Conservation (phyloP, 2,329 filamentous ascomycete species). For the Xylaria sp. region DNA sequence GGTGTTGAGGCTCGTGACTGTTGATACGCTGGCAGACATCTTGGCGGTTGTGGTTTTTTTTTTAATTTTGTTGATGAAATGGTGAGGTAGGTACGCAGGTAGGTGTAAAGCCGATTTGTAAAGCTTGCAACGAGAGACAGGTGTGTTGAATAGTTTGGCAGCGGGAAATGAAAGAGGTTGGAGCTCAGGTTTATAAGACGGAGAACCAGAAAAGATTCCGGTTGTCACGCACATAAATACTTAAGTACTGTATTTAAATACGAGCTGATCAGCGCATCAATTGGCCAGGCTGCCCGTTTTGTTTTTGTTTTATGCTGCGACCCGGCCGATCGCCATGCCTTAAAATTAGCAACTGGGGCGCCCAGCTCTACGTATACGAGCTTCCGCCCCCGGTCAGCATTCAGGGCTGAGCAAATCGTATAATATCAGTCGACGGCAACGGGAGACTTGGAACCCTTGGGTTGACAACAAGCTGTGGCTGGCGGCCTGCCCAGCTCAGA, state of each 20-base stretch:
- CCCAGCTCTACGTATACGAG: constrained; percentile 14
- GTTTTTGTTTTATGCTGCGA: constrained; percentile 15
- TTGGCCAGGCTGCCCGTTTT: not conserved
- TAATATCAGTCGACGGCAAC: too few species aligned
- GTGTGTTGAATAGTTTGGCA: not conserved
- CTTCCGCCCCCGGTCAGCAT: not conserved
- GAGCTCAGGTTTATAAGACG: not conserved
- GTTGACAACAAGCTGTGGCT: too few species aligned
- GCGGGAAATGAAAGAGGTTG: not conserved
- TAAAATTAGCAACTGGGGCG: constrained; percentile 27
- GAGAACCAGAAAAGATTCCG: not conserved
- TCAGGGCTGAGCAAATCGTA: too few species aligned
- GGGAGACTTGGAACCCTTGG: too few species aligned
- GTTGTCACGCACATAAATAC: too few species aligned
- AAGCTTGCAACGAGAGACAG: not conserved
- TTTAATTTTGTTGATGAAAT: not conserved
- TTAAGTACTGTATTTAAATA: constrained; percentile 10
- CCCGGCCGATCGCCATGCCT: constrained; percentile 16
- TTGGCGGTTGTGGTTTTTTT: not conserved
- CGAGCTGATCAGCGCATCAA: constrained; percentile 20
- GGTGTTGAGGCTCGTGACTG: not conserved
- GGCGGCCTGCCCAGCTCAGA: not conserved
- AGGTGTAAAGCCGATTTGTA: not conserved
- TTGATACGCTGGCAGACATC: not conserved
- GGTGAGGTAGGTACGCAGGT: not conserved